Evolutionary conservation across 345 rosid species (phyloP), one percentile per base, ranked within the genome.

Genomic region (Laguncularia racemosa): DNA sequence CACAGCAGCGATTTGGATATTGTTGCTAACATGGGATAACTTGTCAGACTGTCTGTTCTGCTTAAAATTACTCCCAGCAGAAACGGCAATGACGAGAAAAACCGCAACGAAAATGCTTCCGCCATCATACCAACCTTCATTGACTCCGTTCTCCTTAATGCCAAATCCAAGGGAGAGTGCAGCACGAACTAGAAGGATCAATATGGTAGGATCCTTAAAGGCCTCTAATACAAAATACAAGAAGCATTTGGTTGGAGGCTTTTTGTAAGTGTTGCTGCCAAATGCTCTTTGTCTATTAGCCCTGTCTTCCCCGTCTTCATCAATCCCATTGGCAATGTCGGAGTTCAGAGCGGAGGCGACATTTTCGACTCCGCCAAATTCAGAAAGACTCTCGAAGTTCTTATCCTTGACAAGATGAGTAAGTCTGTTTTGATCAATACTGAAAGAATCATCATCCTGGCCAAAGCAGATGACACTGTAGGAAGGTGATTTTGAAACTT

Each of bases 121-220:
- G 10, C 92, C 89, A 20, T 85, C 92, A 13, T 82, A 81, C 89
- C 96, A 88, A 1, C 89, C 88, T 52, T 80, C 87, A 58, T 72
- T 73, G 2, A 64, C 11, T 12, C 91, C 95, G 11, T 87, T 59
- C 45, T 78, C 76, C 56, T 80, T 80, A 59, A 84, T 80, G 7
- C 85, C 91, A 2, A 79, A 84, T 1, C 67, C 87, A 13, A 88
- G 76, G 38, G 96, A 81, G 44, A 84, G 75, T 13, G 77, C 74
- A 4, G 92, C 87, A 45, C 85, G 77, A 10, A 53, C 84, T 47
- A 85, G 55, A 49, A 81, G 84, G 53, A 85, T 79, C n/a, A 79
- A 57, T n/a, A 81, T 79, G 9, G 85, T 85, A 1, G 71, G 43
- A 65, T 81, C 84, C 13, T 81, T 81, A 51, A 78, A 74, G 7